Base-by-base conservation (phyloP, 2,329 filamentous ascomycete species). In the Ceratocystis harringtonii region DNA sequence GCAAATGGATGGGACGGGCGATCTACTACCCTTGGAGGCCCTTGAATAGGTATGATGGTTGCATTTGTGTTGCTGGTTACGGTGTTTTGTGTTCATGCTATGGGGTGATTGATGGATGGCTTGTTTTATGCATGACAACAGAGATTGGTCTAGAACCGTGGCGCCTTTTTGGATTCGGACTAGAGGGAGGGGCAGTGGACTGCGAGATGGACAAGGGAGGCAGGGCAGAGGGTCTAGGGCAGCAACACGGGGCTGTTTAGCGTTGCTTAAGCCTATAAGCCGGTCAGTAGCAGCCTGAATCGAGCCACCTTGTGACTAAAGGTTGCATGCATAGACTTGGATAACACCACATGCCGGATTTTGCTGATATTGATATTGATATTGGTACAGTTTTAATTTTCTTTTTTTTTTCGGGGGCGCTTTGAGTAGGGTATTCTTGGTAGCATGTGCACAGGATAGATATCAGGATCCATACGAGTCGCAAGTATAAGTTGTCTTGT, bases 121-220 rank as follows among this genome's bases (percentile, higher is more conserved):
- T 58, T 58, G 25, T n/a, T 58, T 58, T 58, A 58, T 58, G 52
- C 52, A 36, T 58, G 52, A 19, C 52, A 58, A 32, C 52, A 17
- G 28, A 58, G 52, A 58, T 25, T 58, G 52, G 52, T 58, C 52
- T 58, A 58, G 52, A 58, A 58, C 52, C 28, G 32, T 58, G 52
- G 5, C 52, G n/a, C 28, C 10, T 10, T 28, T 25, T 25, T 25
- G 22, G 19, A 52, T 32, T 50, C 5, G 52, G 25, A 58, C 28
- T 28, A 32, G 52, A 30, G 52, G 28, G 28, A 5, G 22, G 45
- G n/a, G 45, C 8, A 36, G 32, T 3, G 32, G 32, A 36, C 32
- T 12, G 32, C 8, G 2, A 5, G 28, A 30, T 30, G 28, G 30
- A 30, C 30, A 30, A 30, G 30, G 30, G 30, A 30, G 30, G 6